Evolutionary conservation across 2,329 filamentous ascomycete genomes (phyloP).

Genomic region (Alternaria brassicae): DNA sequence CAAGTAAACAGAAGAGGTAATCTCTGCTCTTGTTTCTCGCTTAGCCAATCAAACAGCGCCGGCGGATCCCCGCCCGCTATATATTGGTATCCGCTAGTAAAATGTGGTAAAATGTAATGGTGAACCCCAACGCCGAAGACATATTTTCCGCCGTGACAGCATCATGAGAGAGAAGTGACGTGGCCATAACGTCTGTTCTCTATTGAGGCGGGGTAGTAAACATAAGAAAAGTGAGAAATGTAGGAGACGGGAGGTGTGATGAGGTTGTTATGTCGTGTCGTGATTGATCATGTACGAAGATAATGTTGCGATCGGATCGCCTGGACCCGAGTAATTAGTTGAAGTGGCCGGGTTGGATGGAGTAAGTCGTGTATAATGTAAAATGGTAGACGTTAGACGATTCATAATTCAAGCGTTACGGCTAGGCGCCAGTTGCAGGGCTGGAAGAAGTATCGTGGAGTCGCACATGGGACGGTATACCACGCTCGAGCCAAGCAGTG

Average conservation of each 20-base stretch:
- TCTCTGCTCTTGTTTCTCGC: constrained; percentile 11
- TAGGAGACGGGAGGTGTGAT: constrained; percentile 8
- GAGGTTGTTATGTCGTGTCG: constrained; percentile 6
- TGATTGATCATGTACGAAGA: constrained; percentile 21
- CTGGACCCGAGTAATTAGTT: constrained; percentile 43
- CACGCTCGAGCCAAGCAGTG: constrained; percentile 24
- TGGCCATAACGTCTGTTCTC: constrained; percentile 17
- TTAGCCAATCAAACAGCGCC: constrained; percentile 23
- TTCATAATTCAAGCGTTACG: constrained; percentile 25
- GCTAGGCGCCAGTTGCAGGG: constrained; percentile 31
- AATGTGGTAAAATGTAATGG: constrained; percentile 10
- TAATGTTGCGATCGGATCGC: constrained; percentile 45
- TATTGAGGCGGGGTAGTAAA: constrained; percentile 24
- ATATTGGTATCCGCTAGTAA: constrained; percentile 13
- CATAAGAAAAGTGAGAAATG: constrained; percentile 37
- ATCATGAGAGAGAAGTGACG: constrained; percentile 17
- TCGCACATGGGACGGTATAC: constrained; percentile 35
- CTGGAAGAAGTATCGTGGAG: constrained; percentile 22
- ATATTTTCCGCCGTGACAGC: constrained; percentile 16
- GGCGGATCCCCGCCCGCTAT: constrained; percentile 2
- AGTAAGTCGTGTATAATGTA: constrained; percentile 12
- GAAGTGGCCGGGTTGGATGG: constrained; percentile 15
- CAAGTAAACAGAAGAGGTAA: constrained; percentile 10
- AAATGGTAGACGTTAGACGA: constrained; percentile 9
- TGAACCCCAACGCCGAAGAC: constrained; percentile 12